Evolutionary conservation across 1,284 basidiomycete species (phyloP), one percentile per base, ranked within the genome.

Genomic region (Boletus calvinii): DNA sequence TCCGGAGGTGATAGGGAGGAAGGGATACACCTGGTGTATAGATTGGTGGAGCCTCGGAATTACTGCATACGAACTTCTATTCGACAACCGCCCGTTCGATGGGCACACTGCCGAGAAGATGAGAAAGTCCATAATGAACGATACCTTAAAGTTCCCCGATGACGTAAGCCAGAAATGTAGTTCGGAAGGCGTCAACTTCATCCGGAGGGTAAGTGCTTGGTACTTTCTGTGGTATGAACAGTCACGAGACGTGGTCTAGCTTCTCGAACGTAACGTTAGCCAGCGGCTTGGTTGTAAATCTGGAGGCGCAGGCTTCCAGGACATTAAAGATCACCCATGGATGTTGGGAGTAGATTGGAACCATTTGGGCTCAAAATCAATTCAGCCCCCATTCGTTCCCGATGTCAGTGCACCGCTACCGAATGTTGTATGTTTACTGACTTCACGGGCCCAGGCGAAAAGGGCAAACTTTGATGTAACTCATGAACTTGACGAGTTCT

Each of bases 1-100:
- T 2, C 91, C 95, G 1, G 94, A 98, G 68, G 88, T 98, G 17
- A 79, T 98, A 43, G 79, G 74, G 44, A 74, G 77, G 57, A 83
- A 78, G 62, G 88, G 88, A 20, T 98, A 98, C 69, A 89, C 89
- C 10, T 94, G 90, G 78, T 85, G 87, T 30, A 84, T 92, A 49
- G 94, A 98, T 69, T 98, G 92, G 88, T 98, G 94, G 94, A 94
- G 91, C 62, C 77, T 98, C 20, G 94, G 94, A 34, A 80, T 98
- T 54, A 88, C 91, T 30, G 86, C 86, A 46, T 96, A 90, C 73
- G 94, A 98, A 68, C 80, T 97, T 20, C 70, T 97, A 38, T 96
- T 94, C 73, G 87, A 85, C 63, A 83, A 81, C 64, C 84, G 94
- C 32, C 95, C 94, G 0, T 98, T 96, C 71, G 85, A 94, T 48